Conservation (phyloP, 202 grass and related monocot genomes). For the Hordeum pubiflorum region DNA sequence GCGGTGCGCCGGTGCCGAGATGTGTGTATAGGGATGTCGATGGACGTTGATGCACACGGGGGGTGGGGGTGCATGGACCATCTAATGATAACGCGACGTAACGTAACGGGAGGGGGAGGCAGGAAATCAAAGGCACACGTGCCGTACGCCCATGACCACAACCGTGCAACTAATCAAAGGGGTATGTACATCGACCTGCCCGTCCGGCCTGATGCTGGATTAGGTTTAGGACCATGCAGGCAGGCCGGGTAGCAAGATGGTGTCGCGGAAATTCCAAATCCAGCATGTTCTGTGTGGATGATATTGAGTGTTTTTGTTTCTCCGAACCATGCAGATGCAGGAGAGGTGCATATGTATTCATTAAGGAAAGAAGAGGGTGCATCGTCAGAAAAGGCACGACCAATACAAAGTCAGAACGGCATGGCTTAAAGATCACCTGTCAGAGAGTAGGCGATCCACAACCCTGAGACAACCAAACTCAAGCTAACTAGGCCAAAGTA, state of each 20-base stretch:
- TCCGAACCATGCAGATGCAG: too few relatives aligned
- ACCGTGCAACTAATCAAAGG: constrained; percentile 38
- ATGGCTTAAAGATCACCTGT: too few relatives aligned
- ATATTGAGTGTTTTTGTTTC: too few relatives aligned
- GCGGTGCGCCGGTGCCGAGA: neutral
- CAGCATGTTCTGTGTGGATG: too few relatives aligned
- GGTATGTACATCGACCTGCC: neutral
- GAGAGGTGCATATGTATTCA: too few relatives aligned
- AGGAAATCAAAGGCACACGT: constrained; percentile 53
- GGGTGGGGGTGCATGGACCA: neutral
- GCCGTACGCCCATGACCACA: constrained; percentile 35
- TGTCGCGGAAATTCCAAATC: neutral
- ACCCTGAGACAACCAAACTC: too few relatives aligned
- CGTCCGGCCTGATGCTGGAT: neutral
- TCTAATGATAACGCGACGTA: neutral
- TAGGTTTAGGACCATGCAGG: neutral
- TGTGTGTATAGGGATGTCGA: neutral
- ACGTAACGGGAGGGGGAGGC: constrained; percentile 15
- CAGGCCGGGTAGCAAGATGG: neutral
- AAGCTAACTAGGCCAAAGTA: too few relatives aligned
- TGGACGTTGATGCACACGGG: neutral
- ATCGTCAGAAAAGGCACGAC: too few relatives aligned
- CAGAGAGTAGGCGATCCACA: too few relatives aligned
- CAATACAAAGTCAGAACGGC: too few relatives aligned
- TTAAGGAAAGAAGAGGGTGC: too few relatives aligned